Evolutionary conservation across 2,329 filamentous ascomycete species (phyloP), one percentile per base, ranked within the genome.

Genomic region (Aureobasidium vineae): DNA sequence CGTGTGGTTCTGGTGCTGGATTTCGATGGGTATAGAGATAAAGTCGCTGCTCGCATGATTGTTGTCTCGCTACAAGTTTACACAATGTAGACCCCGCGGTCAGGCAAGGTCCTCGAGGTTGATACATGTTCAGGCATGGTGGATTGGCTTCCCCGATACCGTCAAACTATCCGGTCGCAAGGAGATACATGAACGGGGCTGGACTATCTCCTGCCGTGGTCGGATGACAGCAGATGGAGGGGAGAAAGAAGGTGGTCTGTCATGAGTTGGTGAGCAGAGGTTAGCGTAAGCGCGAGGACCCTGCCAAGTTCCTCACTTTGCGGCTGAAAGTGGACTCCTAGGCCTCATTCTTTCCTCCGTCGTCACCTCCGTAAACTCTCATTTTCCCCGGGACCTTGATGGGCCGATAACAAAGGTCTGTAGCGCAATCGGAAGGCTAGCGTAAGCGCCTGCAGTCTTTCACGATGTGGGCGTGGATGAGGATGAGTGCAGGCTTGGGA

Each of bases 271-370:
- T 28, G 54, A 41, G 19, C 5, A 15, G n/a, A 49, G 57, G 57
- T 38, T 61, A 61, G 57, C 57, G 57, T 61, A 61, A 40, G 23
- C 57, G 57, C 57, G 19, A 31, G 21, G 11, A 38, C 43, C 57
- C 28, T 38, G 43, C 57, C 57, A 23, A 61, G 57, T n/a, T n/a
- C 43, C 57, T 28, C 57, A 23, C 41, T 41, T 23, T 26, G 31
- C 40, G 23, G 40, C 40, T 59, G 31, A 16, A 16, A 38, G 19
- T 26, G 26, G 10, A n/a, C 3, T n/a, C 38, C 1, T n/a, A 36
- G 21, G 53, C 1, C n/a, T 16, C 28, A 8, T 36, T 21, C 28
- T 26, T 13, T 36, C 33, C 33, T 47, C 43, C 5, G 43, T 26
- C 21, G 11, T 26, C 21, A 47, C 21, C 21, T 15, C 43, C 43